phyloP scores from a whole-genome alignment of 768 basidiomycete genomes.

The Phanerochaete sordida region DNA sequence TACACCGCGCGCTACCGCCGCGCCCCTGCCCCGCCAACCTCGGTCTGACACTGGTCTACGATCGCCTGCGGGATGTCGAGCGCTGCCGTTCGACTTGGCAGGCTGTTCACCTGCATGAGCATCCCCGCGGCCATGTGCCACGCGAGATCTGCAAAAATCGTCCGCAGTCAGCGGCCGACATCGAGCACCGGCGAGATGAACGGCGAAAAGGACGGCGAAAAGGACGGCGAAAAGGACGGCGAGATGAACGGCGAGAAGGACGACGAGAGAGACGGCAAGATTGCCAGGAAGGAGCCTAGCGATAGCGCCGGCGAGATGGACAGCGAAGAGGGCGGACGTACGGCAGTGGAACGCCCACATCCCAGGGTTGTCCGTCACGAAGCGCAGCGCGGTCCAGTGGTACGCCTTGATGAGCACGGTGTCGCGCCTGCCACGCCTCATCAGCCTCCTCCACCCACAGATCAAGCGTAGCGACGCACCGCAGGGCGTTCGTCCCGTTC shows the following conservation, averaged over 20 bases:
- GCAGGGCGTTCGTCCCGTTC: constrained; percentile 32
- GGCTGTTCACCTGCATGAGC: constrained; percentile 37
- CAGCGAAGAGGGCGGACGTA: constrained; percentile 8
- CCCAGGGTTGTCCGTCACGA: constrained; percentile 41
- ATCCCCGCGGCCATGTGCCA: constrained; percentile 31
- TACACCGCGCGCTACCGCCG: background rate
- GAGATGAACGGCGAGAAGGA: no score
- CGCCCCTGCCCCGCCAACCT: background rate
- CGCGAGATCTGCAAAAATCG: background rate
- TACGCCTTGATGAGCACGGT: constrained; percentile 38
- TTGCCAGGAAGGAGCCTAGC: no score
- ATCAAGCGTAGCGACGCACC: no score
- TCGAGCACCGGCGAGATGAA: no score
- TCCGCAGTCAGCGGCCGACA: background rate
- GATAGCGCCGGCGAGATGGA: no score
- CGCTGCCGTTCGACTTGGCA: constrained; percentile 32
- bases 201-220: no score
- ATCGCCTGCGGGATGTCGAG: constrained; percentile 33
- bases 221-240: no score
- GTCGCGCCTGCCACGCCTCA: constrained; percentile 35
- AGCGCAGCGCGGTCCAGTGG: constrained; percentile 35
- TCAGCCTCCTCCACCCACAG: no score
- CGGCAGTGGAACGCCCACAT: constrained; percentile 47
- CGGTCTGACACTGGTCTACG: constrained; percentile 27
- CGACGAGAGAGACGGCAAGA: no score